A percentile compares a stretch with the other conserved stretches of the same genome.
Conservation (phyloP, 768 basidiomycete species). For the Mycena maculata region DNA sequence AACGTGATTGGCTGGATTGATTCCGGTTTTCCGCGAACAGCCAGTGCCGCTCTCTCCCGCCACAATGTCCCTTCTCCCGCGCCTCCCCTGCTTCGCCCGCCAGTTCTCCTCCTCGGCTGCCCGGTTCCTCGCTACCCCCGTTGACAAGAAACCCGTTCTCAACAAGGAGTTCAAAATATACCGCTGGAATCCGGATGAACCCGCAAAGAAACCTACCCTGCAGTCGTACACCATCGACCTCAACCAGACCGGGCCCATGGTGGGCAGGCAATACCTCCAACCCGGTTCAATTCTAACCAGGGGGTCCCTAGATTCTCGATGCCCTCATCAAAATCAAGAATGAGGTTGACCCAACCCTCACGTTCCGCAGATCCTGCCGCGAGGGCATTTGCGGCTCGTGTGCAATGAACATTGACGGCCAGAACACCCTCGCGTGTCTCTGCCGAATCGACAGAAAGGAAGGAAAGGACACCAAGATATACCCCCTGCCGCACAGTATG, state of each 20-base stretch:
- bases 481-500: conserved; percentile 97
- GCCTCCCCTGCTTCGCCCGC: conserved; percentile 24
- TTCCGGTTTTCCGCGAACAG: background rate
- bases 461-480: conserved; percentile 86
- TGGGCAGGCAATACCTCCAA: conserved; percentile 42
- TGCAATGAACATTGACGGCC: conserved; percentile 99
- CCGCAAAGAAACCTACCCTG: conserved; percentile 88
- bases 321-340: conserved; percentile 99
- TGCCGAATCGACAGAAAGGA: conserved; percentile 90
- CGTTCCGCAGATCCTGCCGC: conserved; percentile 92
- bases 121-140: conserved; percentile 35
- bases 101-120: conserved; percentile 36
- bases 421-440: conserved; percentile 97
- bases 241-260: conserved; percentile 96
- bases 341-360: conserved; percentile 95
- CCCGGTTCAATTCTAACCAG: conserved; percentile 3
- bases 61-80: conserved; percentile 33
- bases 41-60: conserved; percentile 8
- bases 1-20: background rate
- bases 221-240: conserved; percentile 94
- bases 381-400: conserved; percentile 99
- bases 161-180: conserved; percentile 99
- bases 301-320: conserved; percentile 73
- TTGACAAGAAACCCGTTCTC: conserved; percentile 68
- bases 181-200: conserved; percentile 99